A percentile compares a stretch with the other conserved stretches of the same genome.
These are phyloP conservation scores for apple (Malus domestica) DNA, from an alignment of 306 rosid genomes.

Conservation along the genomic window DNA sequence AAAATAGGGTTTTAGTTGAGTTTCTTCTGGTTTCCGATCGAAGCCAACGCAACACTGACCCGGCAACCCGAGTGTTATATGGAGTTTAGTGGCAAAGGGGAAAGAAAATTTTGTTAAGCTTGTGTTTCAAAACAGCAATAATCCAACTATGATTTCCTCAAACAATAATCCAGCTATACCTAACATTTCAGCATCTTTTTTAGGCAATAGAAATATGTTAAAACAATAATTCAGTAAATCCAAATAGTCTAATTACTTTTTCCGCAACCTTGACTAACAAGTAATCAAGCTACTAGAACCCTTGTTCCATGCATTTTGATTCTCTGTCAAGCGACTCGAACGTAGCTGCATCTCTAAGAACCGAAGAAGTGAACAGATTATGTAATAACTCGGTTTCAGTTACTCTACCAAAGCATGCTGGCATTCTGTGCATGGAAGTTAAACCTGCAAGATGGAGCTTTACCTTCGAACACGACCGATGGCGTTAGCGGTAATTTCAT, in stretches of 20 bases:
- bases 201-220: neutral
- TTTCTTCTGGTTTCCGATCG: neutral
- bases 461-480: neutral
- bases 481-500: neutral
- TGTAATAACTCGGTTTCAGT: neutral
- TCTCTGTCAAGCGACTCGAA: neutral
- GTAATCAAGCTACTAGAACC: neutral
- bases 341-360: neutral
- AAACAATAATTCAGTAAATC: neutral
- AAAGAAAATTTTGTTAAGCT: neutral
- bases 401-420: neutral
- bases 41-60: neutral
- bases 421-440: neutral
- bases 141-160: neutral
- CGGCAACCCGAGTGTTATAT: neutral
- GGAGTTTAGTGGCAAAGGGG: neutral
- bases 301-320: neutral
- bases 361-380: neutral
- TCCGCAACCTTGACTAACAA: neutral
- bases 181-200: neutral
- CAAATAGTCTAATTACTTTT: neutral
- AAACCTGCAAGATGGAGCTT: neutral
- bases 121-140: neutral
- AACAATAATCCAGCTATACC: neutral
- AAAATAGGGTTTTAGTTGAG: neutral